Evolutionary conservation across 371 early-diverging fungal species (phyloP), one percentile per base, ranked within the genome.

Genomic region (Blakeslea trispora): DNA sequence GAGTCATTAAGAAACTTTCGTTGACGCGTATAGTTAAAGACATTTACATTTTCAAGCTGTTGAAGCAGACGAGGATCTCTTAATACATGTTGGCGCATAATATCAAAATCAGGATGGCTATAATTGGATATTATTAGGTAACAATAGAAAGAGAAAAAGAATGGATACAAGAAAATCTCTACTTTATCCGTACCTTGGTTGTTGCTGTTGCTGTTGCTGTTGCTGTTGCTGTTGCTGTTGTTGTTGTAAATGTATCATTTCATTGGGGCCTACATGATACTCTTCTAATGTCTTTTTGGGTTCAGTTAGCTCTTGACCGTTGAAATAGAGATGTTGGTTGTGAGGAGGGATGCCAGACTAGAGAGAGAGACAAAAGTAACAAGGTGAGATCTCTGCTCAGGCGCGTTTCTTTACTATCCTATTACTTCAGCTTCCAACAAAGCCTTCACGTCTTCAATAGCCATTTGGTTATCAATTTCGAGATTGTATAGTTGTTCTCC

Each of bases 401-500:
- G 3, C 28, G 18, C 34, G 21, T 34, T 14, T 17, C 39, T 42
- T 43, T 8, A 34, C 22, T 32, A 13, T 42, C 11, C 44, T 43
- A 34, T 10, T 81, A 92, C 86, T 74, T 93, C 93, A 17, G 80
- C 87, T 67, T 94, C 94, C 21, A 92, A 76, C 14, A 94, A 76
- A 11, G 92, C 93, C 59, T 86, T 81, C 42, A 96, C 73, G 69
- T 91, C 91, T 62, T 88, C 91, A 48, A 94, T 74, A 62, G 87
- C 87, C 85, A 91, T 90, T 64, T 85, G 82, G 11, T 80, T 82
- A 69, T 89, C 89, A 45, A 92, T 85, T 53, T 92, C 92, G 19
- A 93, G 62, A 61, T 79, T 80, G 56, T 84, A 84, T 28, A 88
- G 59, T 21, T 84, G 81, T 51, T 86, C 89, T 14, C 67, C 63